Percentiles rank a stretch among this genome's conserved stretches.
Evolutionary conservation across 495 filamentous ascomycete genomes (phyloP).

Genomic region (Neurospora sp.): DNA sequence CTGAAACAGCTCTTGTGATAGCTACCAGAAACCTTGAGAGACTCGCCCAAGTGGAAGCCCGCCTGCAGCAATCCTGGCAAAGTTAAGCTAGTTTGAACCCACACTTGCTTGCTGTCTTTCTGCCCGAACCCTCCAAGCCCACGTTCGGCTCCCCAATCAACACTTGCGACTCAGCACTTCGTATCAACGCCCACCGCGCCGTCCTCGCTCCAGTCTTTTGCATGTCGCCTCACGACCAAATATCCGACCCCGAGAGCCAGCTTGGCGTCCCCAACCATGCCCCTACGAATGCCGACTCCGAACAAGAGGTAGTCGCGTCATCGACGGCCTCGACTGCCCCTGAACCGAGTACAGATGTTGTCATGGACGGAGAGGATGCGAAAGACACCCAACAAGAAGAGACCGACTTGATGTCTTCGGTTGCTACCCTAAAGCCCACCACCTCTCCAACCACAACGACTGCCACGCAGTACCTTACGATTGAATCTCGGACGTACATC

Average conservation of each 20-base stretch:
- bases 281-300: neutral
- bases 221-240: slow-evolving; percentile 25
- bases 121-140: neutral
- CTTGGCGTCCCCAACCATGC: slow-evolving; percentile 11
- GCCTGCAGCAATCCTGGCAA: neutral
- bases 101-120: neutral
- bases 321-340: neutral
- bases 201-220: slow-evolving; percentile 9
- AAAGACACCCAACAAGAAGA: slow-evolving; percentile 7
- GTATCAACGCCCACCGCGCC: neutral
- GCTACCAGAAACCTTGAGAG: neutral
- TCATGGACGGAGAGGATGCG: neutral
- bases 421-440: slow-evolving; percentile 40
- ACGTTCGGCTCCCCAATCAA: neutral
- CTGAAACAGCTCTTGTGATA: neutral
- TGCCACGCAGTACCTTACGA: slow-evolving; percentile 29
- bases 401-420: slow-evolving; percentile 39
- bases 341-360: neutral
- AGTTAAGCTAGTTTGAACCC: neutral
- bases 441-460: slow-evolving; percentile 21
- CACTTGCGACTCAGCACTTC: neutral
- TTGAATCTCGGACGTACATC: slow-evolving; percentile 42
- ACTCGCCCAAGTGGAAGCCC: neutral
- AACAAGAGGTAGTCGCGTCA: slow-evolving; percentile 8
- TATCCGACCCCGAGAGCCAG: slow-evolving; percentile 10